Conservation (phyloP, 306 rosid species). For the Vicia villosa region DNA sequence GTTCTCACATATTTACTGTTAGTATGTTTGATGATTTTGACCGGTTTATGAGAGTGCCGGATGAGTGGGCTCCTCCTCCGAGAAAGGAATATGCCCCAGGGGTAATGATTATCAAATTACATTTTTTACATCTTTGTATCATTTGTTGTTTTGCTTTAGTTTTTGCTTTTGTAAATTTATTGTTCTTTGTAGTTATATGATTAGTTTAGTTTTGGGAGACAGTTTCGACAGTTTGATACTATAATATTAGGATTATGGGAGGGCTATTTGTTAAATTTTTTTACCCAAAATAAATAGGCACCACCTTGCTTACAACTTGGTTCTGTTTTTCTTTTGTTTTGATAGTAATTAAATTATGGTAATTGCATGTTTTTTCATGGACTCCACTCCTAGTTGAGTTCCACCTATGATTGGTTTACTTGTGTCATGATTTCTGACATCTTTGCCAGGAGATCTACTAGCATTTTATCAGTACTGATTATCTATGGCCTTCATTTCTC, state of each 20-base stretch:
- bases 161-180: background rate
- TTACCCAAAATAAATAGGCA: background rate
- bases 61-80: slow-evolving; percentile 92
- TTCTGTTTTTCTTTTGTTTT: background rate
- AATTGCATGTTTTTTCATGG: slow-evolving; percentile 12
- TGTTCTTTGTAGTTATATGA: background rate
- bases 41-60: slow-evolving; percentile 77
- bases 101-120: slow-evolving; percentile 43
- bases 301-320: background rate
- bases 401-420: background rate
- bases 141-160: background rate
- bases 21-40: slow-evolving; percentile 86
- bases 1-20: slow-evolving; percentile 71
- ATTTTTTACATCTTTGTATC: background rate
- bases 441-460: background rate
- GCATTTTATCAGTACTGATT: slow-evolving; percentile 16
- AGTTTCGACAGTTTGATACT: background rate
- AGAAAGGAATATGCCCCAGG: slow-evolving; percentile 63
- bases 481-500: background rate
- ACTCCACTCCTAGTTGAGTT: slow-evolving; percentile 3
- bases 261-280: background rate
- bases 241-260: background rate
- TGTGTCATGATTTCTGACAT: background rate
- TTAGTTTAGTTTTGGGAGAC: background rate
- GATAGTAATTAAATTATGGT: background rate